Base-by-base conservation (phyloP, 1,284 basidiomycete species). In the Bjerkandera adusta region DNA sequence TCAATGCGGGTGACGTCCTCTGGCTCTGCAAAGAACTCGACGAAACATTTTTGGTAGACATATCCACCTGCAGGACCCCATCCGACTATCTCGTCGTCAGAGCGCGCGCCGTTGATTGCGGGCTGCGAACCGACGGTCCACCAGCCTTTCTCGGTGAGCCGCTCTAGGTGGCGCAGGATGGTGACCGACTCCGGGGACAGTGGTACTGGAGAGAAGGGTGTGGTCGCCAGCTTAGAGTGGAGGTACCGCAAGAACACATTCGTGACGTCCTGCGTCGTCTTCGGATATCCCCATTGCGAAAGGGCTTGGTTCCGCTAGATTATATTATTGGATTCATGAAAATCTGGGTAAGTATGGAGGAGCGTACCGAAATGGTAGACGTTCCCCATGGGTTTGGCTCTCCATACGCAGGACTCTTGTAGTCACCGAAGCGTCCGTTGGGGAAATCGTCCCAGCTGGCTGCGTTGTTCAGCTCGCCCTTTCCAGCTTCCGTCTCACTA, bases 81-180 rank as follows among this genome's bases (percentile, higher is more conserved):
- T 1, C 96, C 97, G 50, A 95, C 83, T 0, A 88, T 69, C 11
- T 79, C 74, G 61, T 96, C 85, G 52, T 81, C 75, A 33, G 90
- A 93, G 34, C 66, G 70, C 11, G 73, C 81, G 4, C 89, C 90
- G 61, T 98, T 89, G 5, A 97, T 85, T 1, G 93, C 89, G 15
- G 97, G 96, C 66, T 99, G 97, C 15, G 94, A 97, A 6, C 93
- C 93, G 21, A 99, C 91, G 3, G 97, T 98, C 92, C 96, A 97
- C 81, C 92, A 90, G 2, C 87, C 85, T 47, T 72, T 68, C 32
- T 71, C 65, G 5, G 90, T 99, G 46, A 99, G 76, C 43, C 72
- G 72, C 54, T 92, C 78, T 13, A 99, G 78, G 52, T 91, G 77
- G 2, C 81, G 72, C 12, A 97, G 76, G 48, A 99, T 97, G 43